Evolutionary conservation across 2,329 filamentous ascomycete species (phyloP).

Genomic region (Fusarium tjaetaba): DNA sequence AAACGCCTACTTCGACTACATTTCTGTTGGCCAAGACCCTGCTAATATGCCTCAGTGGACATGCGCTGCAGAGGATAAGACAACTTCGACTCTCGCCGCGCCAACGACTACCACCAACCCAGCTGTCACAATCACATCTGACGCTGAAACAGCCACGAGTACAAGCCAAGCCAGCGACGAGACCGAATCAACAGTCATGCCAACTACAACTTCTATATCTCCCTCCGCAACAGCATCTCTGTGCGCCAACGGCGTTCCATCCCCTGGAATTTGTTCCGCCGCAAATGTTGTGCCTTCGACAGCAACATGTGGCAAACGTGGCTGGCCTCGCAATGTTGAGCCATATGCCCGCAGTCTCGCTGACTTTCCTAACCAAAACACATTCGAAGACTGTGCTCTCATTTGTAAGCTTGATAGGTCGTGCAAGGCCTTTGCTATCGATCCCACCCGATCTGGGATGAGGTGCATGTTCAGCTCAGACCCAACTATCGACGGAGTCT

Average conservation of each 20-base stretch:
- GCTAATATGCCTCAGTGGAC: conserved; percentile 4
- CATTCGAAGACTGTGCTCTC: conserved; percentile 28
- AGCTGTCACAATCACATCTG: neutral
- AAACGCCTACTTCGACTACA: conserved; percentile 34
- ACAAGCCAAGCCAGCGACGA: neutral
- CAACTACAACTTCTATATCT: neutral
- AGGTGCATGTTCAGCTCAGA: conserved; percentile 18
- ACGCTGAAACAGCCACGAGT: neutral
- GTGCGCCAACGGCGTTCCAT: conserved; percentile 19
- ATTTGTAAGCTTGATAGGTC: conserved; percentile 16
- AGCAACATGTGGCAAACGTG: conserved; percentile 16
- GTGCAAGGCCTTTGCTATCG: conserved; percentile 28
- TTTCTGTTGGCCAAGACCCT: conserved; percentile 14
- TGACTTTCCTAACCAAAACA: conserved; percentile 3
- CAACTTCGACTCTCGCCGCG: neutral
- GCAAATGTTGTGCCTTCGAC: neutral
- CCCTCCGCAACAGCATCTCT: neutral
- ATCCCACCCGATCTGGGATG: neutral
- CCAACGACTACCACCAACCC: neutral
- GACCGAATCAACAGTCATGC: neutral
- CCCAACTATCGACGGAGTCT: neutral
- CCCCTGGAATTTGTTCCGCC: conserved; percentile 13
- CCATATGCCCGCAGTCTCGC: neutral
- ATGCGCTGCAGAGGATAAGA: conserved; percentile 1
- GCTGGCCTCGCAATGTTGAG: neutral